phyloP scores from a whole-genome alignment of 352 stramenopile genomes.

The Elongisporangium undulatum region DNA sequence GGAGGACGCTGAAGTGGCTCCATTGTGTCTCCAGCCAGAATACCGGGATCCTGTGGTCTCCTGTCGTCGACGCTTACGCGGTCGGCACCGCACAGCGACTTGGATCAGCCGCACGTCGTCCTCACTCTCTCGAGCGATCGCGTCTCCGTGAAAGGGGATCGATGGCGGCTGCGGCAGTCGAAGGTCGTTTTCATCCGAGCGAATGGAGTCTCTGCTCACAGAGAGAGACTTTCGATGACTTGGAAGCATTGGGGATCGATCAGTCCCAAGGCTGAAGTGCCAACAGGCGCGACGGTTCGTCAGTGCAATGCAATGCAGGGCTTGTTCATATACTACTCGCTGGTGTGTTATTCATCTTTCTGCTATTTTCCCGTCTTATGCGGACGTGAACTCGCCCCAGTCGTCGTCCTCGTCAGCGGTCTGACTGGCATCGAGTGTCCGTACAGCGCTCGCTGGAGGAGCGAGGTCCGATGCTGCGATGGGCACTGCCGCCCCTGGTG shows the following conservation, averaged over 20 bases:
- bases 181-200: neutral
- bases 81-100: constrained; percentile 53
- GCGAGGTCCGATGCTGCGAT: constrained; percentile 17
- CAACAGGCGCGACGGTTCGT: neutral
- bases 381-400: constrained; percentile 82
- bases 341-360: neutral
- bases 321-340: neutral
- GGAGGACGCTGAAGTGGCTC: constrained; percentile 1
- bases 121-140: neutral
- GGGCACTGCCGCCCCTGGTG: constrained; percentile 26
- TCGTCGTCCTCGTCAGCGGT: constrained; percentile 51
- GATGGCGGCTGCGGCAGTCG: neutral
- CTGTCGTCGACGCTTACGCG: constrained; percentile 17
- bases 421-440: constrained; percentile 24
- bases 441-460: constrained; percentile 21
- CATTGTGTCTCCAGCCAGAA: constrained; percentile 4
- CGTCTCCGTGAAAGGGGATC: neutral
- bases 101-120: constrained; percentile 26
- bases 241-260: neutral
- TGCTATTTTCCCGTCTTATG: constrained; percentile 17
- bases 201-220: neutral
- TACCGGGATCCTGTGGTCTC: neutral
- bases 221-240: neutral
- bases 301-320: neutral
- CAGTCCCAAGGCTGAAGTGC: neutral